Conservation (phyloP, 495 filamentous ascomycete genomes). For the Jackrogersella minutella region DNA sequence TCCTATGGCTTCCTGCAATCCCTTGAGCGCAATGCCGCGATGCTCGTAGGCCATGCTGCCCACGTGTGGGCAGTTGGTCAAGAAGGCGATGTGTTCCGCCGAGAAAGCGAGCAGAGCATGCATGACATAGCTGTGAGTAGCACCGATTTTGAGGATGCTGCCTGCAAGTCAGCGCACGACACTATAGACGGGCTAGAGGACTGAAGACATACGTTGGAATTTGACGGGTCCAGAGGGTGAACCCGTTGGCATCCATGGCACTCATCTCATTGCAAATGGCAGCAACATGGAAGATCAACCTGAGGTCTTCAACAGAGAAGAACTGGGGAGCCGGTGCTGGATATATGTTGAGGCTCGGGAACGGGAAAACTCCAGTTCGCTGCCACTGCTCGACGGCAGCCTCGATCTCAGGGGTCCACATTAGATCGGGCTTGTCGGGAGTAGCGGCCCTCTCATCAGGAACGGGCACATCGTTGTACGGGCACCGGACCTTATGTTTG, state of each 20-base stretch:
- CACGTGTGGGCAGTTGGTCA: conserved; percentile 81
- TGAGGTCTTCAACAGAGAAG: conserved; percentile 77
- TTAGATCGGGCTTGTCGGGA: conserved; percentile 77
- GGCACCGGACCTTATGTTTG: conserved; percentile 97
- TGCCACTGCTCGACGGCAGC: conserved; percentile 83
- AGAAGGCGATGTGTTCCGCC: conserved; percentile 87
- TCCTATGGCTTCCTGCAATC: conserved; percentile 85
- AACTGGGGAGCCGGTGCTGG: conserved; percentile 68
- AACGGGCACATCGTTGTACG: conserved; percentile 85
- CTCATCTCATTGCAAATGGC: conserved; percentile 84
- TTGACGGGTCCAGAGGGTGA: conserved; percentile 90
- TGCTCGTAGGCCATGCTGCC: conserved; percentile 88
- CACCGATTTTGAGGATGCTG: conserved; percentile 85
- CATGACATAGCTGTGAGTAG: conserved; percentile 88
- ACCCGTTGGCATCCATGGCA: conserved; percentile 75
- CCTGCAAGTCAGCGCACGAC: conserved; percentile 41
- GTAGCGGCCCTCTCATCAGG: conserved; percentile 70
- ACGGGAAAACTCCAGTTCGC: conserved; percentile 83
- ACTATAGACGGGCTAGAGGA: not conserved
- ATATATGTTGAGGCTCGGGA: conserved; percentile 79
- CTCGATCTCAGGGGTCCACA: conserved; percentile 85
- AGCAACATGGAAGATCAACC: conserved; percentile 90
- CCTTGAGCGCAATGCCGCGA: conserved; percentile 82
- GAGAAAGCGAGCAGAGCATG: conserved; percentile 89
- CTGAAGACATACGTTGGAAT: conserved; percentile 80